Evolutionary conservation across 306 rosid genomes (phyloP).

Genomic region (Cicer pinnatifidum): DNA sequence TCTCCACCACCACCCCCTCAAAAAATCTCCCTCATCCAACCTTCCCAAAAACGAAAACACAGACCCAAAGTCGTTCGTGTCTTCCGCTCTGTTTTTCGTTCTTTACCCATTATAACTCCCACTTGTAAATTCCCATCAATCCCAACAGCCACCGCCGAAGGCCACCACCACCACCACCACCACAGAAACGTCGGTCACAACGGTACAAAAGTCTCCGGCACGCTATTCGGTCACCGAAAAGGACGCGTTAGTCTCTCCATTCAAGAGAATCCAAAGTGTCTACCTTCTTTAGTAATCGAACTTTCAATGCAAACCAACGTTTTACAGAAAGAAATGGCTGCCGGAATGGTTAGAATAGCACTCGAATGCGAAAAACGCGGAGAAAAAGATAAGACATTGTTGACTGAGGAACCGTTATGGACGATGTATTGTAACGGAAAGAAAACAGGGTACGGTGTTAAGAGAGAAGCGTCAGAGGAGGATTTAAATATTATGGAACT

Average conservation of each 20-base stretch:
- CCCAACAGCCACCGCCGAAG: constrained; percentile 37
- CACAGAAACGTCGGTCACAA: background rate
- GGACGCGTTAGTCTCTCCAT: constrained; percentile 76
- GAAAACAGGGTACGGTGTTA: constrained; percentile 72
- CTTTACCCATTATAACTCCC: constrained; percentile 74
- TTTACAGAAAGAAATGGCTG: constrained; percentile 72
- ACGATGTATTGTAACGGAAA: constrained; percentile 83
- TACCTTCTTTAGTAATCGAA: constrained; percentile 63
- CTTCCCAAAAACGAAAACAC: constrained; percentile 53
- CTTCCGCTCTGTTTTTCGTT: constrained; percentile 70
- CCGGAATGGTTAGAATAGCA: constrained; percentile 76
- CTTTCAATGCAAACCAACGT: constrained; percentile 67
- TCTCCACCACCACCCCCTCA: constrained; percentile 44
- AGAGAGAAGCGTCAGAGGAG: constrained; percentile 67
- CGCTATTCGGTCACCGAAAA: constrained; percentile 65
- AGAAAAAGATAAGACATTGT: constrained; percentile 63
- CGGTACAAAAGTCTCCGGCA: constrained; percentile 54
- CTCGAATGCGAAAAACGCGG: constrained; percentile 74
- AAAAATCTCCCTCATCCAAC: constrained; percentile 58
- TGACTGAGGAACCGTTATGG: constrained; percentile 71
- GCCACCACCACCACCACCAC: constrained; percentile 17
- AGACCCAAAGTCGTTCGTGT: constrained; percentile 57
- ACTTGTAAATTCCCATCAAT: constrained; percentile 62
- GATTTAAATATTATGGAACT: constrained; percentile 74
- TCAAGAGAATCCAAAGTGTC: constrained; percentile 63